phyloP scores from a whole-genome alignment of 2,329 filamentous ascomycete genomes.

The Trichophyton rubrum region DNA sequence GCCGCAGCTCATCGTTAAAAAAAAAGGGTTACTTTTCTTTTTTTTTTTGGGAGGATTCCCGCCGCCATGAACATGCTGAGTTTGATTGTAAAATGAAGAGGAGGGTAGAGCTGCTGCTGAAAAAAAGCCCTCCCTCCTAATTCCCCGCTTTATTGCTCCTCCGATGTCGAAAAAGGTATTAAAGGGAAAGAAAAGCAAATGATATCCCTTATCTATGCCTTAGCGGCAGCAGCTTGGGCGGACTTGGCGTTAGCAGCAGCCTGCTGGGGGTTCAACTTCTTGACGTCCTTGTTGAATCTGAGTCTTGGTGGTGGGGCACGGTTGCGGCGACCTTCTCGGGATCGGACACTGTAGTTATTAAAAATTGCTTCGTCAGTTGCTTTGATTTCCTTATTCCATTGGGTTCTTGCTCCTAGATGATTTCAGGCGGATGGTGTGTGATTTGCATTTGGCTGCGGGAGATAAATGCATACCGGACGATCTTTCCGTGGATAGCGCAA shows the following conservation, averaged over 20 bases:
- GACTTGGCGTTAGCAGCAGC: slow-evolving; percentile 49
- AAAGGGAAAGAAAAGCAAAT: not conserved
- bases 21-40: not conserved
- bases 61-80: not conserved
- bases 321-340: slow-evolving; percentile 93
- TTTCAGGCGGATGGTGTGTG: not conserved
- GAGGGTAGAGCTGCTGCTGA: not conserved
- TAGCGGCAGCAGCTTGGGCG: slow-evolving; percentile 10
- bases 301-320: slow-evolving; percentile 94
- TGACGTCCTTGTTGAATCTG: slow-evolving; percentile 99
- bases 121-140: not conserved
- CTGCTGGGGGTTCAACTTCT: slow-evolving; percentile 92
- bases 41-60: not conserved
- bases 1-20: not conserved
- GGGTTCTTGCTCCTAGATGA: not conserved
- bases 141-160: not conserved
- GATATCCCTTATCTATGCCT: slow-evolving; percentile 5
- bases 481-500: slow-evolving; percentile 99
- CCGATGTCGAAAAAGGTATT: slow-evolving; percentile 2
- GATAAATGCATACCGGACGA: slow-evolving; percentile 76
- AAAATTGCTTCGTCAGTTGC: not conserved
- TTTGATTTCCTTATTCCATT: not conserved
- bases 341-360: slow-evolving; percentile 64
- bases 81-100: not conserved
- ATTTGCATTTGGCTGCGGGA: not conserved